Evolutionary conservation across 495 filamentous ascomycete genomes (phyloP), one percentile per base, ranked within the genome.

Genomic region (Aspergillus leporis): DNA sequence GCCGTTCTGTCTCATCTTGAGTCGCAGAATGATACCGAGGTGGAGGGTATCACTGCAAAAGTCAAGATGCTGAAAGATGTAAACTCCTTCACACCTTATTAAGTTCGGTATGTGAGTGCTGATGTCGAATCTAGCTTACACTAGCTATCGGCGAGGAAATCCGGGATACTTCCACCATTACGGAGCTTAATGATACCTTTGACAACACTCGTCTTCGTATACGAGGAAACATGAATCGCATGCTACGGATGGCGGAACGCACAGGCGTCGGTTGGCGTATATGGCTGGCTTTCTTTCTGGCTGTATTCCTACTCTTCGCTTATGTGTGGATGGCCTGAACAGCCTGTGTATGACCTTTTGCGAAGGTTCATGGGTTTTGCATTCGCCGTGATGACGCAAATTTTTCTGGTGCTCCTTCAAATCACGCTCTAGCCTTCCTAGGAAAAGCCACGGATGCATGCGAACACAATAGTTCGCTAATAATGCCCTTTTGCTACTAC

Each of bases 121-220:
- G 48, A 60, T 69, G 25, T 18, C 28, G 7, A 18, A 25, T 22
- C 22, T 62, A 95, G 93, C 87, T 98, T 74, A 96, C 94, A 5
- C 68, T 90, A 25, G 90, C 92, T 0, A 98, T 98, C 58, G 95
- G 95, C 58, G 89, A 93, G 62, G 94, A 98, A 73, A 97, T 98
- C 63, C 82, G 92, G 36, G 87, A 93, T 56, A 92, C 89, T 9
- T 87, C 91, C 7, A 85, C 89, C 7, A 83, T 98, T 6, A 87
- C 91, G 12, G 89, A 92, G 14, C 75, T 83, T 58, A 96, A 97
- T 70, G 89, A 95, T 54, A 82, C 85, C 5, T 98, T 98, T 67
- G 94, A 97, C 63, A 84, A 81, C 62, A 95, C 95, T 47, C 79
- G 92, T 50, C 70, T 90, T 28, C 80, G 89, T 64, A 74, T 98